Percentiles rank a stretch among this genome's conserved stretches.
Evolutionary conservation across 2,329 filamentous ascomycete species (phyloP).

Genomic region (Aureobasidium zeae): DNA sequence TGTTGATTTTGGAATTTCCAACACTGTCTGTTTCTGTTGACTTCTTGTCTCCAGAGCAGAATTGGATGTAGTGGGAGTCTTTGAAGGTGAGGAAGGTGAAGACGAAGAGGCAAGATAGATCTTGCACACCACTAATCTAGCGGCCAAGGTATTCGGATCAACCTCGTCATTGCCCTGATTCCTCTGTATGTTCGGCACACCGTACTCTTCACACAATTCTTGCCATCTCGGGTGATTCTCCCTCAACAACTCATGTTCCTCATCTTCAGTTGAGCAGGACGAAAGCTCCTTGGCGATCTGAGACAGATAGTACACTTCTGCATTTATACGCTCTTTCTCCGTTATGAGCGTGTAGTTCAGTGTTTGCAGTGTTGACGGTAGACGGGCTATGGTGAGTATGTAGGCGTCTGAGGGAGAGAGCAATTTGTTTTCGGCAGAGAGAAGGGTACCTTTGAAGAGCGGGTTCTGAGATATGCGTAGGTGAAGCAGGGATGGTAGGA

Average conservation of each 20-base stretch:
- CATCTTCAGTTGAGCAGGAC: conserved; percentile 46
- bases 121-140: conserved; percentile 55
- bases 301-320: conserved; percentile 87
- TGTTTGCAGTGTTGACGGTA: conserved; percentile 54
- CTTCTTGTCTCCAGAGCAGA: conserved; percentile 18
- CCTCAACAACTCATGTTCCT: conserved; percentile 45
- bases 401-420: conserved; percentile 67
- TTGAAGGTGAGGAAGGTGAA: no score
- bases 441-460: conserved; percentile 57
- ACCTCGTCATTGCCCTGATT: conserved; percentile 30
- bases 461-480: conserved; percentile 82
- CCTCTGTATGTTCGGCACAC: conserved; percentile 55
- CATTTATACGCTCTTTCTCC: conserved; percentile 67
- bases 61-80: no score
- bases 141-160: conserved; percentile 74
- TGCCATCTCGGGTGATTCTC: conserved; percentile 64
- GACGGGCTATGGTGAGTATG: conserved; percentile 75
- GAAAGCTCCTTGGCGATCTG: conserved; percentile 70
- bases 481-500: conserved; percentile 64
- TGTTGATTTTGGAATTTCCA: conserved; percentile 61
- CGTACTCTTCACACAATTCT: conserved; percentile 67
- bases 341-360: conserved; percentile 67
- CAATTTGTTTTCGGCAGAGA: conserved; percentile 31
- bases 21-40: conserved; percentile 20
- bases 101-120: conserved; percentile 45